Conservation (phyloP, 768 basidiomycete species). For the Lactifluus subvellereus region DNA sequence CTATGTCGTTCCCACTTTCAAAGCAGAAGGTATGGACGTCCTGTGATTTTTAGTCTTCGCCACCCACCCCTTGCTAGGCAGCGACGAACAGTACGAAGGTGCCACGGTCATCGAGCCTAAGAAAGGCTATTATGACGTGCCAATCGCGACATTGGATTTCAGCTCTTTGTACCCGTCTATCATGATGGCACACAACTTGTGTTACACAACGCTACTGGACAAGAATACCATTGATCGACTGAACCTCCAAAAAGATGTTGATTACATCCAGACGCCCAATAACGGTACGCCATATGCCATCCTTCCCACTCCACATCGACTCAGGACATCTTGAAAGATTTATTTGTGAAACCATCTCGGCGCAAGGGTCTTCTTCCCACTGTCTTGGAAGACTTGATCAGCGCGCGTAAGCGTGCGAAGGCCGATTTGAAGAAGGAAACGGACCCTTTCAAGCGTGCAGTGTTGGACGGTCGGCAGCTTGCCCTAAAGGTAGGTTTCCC, state of each 20-base stretch:
- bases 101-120: constrained; percentile 98
- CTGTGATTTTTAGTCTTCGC: background rate
- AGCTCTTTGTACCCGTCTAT: constrained; percentile 98
- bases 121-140: constrained; percentile 93
- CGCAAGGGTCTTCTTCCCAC: constrained; percentile 90
- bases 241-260: constrained; percentile 70
- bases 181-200: constrained; percentile 99
- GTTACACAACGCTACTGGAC: constrained; percentile 94
- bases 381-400: constrained; percentile 88
- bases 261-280: constrained; percentile 94
- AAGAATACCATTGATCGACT: constrained; percentile 72
- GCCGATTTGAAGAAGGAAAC: constrained; percentile 94
- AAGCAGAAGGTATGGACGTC: constrained; percentile 63
- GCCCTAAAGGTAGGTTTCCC: constrained; percentile 71
- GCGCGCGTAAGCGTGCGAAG: constrained; percentile 91
- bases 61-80: constrained; percentile 40
- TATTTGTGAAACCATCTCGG: constrained; percentile 65
- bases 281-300: constrained; percentile 54
- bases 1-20: constrained; percentile 82
- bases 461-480: constrained; percentile 93
- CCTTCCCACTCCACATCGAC: background rate
- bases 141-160: constrained; percentile 98
- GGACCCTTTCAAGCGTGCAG: constrained; percentile 95
- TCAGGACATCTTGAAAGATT: constrained; percentile 45
- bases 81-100: constrained; percentile 97